Percentiles rank a stretch among this genome's conserved stretches.
These are phyloP conservation scores for Bauhinia variegata DNA, from an alignment of 306 rosid genomes.

Conservation along the genomic window DNA sequence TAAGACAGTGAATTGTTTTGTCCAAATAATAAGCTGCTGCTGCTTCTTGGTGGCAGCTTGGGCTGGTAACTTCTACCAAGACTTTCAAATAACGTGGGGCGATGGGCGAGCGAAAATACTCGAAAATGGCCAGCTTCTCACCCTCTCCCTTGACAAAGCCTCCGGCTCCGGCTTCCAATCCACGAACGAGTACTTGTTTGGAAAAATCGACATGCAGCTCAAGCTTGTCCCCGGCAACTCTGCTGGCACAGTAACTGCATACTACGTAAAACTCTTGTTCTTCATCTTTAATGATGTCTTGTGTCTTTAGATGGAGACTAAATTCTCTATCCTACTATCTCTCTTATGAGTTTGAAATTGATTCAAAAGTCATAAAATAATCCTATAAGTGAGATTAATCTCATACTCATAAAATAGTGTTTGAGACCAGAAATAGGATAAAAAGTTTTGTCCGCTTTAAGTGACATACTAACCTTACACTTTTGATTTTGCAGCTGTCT, in stretches of 20 bases:
- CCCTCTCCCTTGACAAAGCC: slow-evolving; percentile 53
- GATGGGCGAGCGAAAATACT: slow-evolving; percentile 57
- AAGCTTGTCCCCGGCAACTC: slow-evolving; percentile 76
- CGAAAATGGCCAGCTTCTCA: slow-evolving; percentile 43
- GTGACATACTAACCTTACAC: background rate
- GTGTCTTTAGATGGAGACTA: too few relatives aligned
- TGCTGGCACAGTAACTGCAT: slow-evolving; percentile 63
- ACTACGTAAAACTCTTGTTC: slow-evolving; percentile 48
- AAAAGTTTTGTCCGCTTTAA: too few relatives aligned
- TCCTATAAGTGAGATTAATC: too few relatives aligned
- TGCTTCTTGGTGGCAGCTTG: slow-evolving; percentile 20
- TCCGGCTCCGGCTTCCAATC: slow-evolving; percentile 63
- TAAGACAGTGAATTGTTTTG: slow-evolving; percentile 15
- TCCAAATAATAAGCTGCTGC: background rate
- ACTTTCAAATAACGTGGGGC: slow-evolving; percentile 67
- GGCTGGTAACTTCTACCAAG: slow-evolving; percentile 54
- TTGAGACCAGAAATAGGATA: too few relatives aligned
- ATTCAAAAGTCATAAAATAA: too few relatives aligned
- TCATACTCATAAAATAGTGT: too few relatives aligned
- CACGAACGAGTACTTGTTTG: slow-evolving; percentile 52
- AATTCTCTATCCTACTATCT: too few relatives aligned
- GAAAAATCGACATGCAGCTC: slow-evolving; percentile 67
- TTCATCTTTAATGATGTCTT: too few relatives aligned
- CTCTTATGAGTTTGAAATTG: too few relatives aligned
- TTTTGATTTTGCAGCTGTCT: slow-evolving; percentile 45